phyloP scores from a whole-genome alignment of 495 filamentous ascomycete species.

The Mytilinidion resinicola region DNA sequence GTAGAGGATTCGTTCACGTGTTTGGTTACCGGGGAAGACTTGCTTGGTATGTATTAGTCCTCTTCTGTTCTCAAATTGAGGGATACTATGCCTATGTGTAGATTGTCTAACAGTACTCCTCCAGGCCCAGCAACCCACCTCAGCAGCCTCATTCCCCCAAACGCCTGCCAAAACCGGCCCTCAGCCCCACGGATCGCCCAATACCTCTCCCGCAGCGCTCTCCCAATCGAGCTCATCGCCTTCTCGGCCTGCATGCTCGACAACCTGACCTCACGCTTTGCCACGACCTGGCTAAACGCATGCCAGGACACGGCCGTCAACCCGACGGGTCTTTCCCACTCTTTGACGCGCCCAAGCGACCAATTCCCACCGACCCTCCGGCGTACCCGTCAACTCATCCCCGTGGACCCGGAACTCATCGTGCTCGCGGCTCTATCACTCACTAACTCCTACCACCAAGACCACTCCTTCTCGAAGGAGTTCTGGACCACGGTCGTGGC shows the following conservation, averaged over 20 bases:
- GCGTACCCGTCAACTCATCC: not conserved
- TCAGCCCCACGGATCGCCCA: conserved; percentile 4
- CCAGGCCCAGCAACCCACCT: conserved; percentile 22
- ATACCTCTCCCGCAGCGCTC: conserved; percentile 18
- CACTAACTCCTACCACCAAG: conserved; percentile 15
- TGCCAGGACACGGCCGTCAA: not conserved
- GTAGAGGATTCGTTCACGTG: no score
- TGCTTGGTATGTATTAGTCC: no score
- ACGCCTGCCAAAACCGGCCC: conserved; percentile 11
- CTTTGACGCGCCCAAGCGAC: not conserved
- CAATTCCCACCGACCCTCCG: not conserved
- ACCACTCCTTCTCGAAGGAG: conserved; percentile 4
- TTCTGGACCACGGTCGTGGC: conserved; percentile 20
- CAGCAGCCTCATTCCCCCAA: conserved; percentile 24
- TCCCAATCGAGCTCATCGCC: conserved; percentile 22
- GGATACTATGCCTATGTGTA: no score
- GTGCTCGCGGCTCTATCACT: conserved; percentile 24
- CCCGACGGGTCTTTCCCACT: not conserved
- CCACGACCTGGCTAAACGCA: conserved; percentile 8
- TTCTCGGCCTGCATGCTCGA: conserved; percentile 28
- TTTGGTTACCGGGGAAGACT: no score
- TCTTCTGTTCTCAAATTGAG: no score
- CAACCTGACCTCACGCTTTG: conserved; percentile 18
- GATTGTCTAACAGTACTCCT: not conserved
- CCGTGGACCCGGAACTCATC: conserved; percentile 16